Evolutionary conservation across 352 stramenopile species (phyloP).

Genomic region (Aphanomyces invadans): DNA sequence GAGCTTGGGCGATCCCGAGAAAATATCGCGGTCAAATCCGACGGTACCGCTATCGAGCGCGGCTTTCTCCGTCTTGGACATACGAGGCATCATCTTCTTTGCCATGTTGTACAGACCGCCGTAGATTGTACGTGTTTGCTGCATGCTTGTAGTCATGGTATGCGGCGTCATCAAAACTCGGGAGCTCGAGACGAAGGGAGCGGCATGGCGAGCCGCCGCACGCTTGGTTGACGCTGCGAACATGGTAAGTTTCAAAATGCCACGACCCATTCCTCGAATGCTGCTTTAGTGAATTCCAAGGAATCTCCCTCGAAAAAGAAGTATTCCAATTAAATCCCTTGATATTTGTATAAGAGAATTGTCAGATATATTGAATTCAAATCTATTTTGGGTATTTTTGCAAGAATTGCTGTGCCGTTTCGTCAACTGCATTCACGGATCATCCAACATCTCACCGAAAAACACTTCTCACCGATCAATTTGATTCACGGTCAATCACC

Average conservation of each 20-base stretch:
- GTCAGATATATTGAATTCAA: neutral
- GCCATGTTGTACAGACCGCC: slow-evolving; percentile 89
- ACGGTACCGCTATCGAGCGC: slow-evolving; percentile 93
- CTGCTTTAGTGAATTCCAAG: neutral
- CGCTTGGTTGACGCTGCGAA: slow-evolving; percentile 12
- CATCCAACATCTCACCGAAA: too few species aligned
- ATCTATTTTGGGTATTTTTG: neutral
- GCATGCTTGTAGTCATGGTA: neutral
- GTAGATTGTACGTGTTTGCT: slow-evolving; percentile 67
- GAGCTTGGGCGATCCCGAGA: slow-evolving; percentile 89
- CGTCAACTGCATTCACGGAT: neutral
- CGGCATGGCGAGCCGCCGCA: neutral
- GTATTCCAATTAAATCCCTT: neutral
- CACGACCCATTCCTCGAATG: neutral
- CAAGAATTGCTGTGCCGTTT: neutral
- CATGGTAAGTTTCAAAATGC: slow-evolving; percentile 15
- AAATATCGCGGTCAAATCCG: slow-evolving; percentile 97
- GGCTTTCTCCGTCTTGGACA: slow-evolving; percentile 93
- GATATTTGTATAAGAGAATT: neutral
- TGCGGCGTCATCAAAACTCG: neutral
- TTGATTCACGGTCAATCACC: too few species aligned
- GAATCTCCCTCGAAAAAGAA: neutral
- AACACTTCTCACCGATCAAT: too few species aligned
- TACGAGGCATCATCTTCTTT: slow-evolving; percentile 93
- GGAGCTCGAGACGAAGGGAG: neutral